A percentile compares a stretch with the other conserved stretches of the same genome.
Evolutionary conservation across 2,329 filamentous ascomycete species (phyloP).

Genomic region (Westerdykella sp.): DNA sequence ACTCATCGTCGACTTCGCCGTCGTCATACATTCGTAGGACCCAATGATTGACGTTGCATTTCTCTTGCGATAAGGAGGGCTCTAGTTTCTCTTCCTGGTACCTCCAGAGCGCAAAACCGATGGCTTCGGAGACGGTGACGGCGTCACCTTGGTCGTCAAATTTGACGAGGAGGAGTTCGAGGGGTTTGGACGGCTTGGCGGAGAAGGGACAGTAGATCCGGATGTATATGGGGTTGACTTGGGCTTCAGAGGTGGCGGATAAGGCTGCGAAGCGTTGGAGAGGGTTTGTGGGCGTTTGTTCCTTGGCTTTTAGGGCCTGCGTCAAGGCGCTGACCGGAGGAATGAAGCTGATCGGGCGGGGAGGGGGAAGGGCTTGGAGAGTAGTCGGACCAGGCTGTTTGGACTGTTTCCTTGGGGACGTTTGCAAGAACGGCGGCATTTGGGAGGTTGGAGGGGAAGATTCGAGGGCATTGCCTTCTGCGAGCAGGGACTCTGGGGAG

Average conservation of each 20-base stretch:
- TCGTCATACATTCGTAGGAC: constrained; percentile 77
- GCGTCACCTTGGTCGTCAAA: constrained; percentile 63
- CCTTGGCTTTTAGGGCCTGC: constrained; percentile 65
- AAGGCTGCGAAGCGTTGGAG: constrained; percentile 71
- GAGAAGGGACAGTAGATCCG: constrained; percentile 73
- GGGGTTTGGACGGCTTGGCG: constrained; percentile 56
- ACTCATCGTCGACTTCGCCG: constrained; percentile 79
- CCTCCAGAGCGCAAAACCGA: constrained; percentile 70
- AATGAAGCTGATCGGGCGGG: constrained; percentile 63
- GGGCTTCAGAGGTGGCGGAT: constrained; percentile 68
- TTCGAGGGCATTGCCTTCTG: constrained; percentile 55
- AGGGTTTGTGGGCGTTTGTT: constrained; percentile 62
- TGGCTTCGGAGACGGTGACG: constrained; percentile 72
- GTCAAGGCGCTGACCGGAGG: constrained; percentile 67
- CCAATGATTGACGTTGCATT: constrained; percentile 75
- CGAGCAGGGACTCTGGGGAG: constrained; percentile 61
- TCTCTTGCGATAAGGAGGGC: constrained; percentile 57
- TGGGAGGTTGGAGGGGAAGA: constrained; percentile 46
- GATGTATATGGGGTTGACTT: constrained; percentile 61
- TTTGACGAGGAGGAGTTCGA: constrained; percentile 66
- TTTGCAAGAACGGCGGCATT: constrained; percentile 37
- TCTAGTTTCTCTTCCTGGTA: constrained; percentile 72
- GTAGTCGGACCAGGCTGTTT: constrained; percentile 48
- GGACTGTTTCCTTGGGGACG: constrained; percentile 57
- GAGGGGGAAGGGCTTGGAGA: constrained; percentile 63